Evolutionary conservation across 208 protist species (phyloP).

Genomic region (Jaenimonas drosophilae): DNA sequence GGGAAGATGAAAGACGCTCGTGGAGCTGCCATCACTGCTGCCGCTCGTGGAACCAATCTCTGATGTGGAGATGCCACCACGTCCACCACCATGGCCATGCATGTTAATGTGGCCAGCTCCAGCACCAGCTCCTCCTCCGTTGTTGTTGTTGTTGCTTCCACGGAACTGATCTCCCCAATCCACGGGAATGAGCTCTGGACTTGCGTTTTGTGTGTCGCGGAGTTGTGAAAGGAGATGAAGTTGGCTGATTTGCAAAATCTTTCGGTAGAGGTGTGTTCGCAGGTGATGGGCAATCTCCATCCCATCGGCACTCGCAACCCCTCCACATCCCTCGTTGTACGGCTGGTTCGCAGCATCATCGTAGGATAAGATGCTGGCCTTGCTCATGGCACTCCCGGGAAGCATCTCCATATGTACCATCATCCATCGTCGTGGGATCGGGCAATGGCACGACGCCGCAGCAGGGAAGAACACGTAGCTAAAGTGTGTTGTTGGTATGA

Average conservation of each 20-base stretch:
- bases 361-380: slow-evolving; percentile 40
- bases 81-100: not conserved
- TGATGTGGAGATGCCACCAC: not conserved
- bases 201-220: slow-evolving; percentile 71
- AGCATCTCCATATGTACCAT: slow-evolving; percentile 35
- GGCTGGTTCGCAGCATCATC: slow-evolving; percentile 12
- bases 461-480: slow-evolving; percentile 44
- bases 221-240: slow-evolving; percentile 79
- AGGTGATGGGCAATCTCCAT: slow-evolving; percentile 21
- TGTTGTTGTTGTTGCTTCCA: not conserved
- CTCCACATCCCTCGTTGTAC: not conserved
- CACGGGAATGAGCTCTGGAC: slow-evolving; percentile 59
- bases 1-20: slow-evolving; percentile 34
- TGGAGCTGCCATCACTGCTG: slow-evolving; percentile 1
- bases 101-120: not conserved
- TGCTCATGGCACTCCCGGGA: slow-evolving; percentile 9
- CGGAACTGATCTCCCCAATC: slow-evolving; percentile 82
- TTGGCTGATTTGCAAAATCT: slow-evolving; percentile 69
- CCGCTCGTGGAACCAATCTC: not conserved
- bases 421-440: slow-evolving; percentile 63
- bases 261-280: slow-evolving; percentile 35
- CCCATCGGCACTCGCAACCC: not conserved
- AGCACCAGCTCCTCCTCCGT: slow-evolving; percentile 3
- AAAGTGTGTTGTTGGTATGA: slow-evolving; percentile 29
- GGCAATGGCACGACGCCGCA: too few relatives aligned